Percentiles rank a stretch among this genome's conserved stretches.
phyloP scores from a whole-genome alignment of 768 basidiomycete genomes.

The Lentinus brumalis region DNA sequence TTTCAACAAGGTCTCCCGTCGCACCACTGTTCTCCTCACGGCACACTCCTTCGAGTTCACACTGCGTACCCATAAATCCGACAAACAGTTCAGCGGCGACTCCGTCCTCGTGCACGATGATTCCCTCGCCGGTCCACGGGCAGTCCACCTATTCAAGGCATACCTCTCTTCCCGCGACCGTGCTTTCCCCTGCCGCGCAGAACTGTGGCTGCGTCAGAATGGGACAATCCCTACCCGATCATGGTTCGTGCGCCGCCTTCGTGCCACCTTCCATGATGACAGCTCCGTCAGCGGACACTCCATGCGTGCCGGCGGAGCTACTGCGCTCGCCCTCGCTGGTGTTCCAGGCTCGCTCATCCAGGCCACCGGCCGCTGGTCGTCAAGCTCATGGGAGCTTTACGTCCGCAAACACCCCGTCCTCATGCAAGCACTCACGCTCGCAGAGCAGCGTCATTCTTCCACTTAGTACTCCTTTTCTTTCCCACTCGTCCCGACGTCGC shows the following conservation, averaged over 20 bases:
- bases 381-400: slow-evolving; percentile 35
- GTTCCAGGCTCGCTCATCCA: slow-evolving; percentile 36
- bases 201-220: slow-evolving; percentile 36
- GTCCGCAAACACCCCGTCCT: slow-evolving; percentile 32
- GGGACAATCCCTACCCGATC: slow-evolving; percentile 35
- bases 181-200: slow-evolving; percentile 28
- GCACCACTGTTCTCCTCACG: slow-evolving; percentile 11
- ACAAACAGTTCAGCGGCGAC: slow-evolving; percentile 29
- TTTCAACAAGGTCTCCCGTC: slow-evolving; percentile 24
- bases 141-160: neutral
- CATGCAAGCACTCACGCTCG: slow-evolving; percentile 27
- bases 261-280: slow-evolving; percentile 24
- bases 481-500: no score
- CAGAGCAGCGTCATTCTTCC: neutral
- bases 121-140: neutral
- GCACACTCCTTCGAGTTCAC: slow-evolving; percentile 17
- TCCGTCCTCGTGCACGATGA: slow-evolving; percentile 5
- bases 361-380: slow-evolving; percentile 42
- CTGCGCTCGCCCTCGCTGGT: slow-evolving; percentile 36
- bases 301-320: slow-evolving; percentile 45
- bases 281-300: slow-evolving; percentile 39
- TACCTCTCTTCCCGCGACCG: slow-evolving; percentile 32
- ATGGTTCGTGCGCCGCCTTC: slow-evolving; percentile 38
- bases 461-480: no score
- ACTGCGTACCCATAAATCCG: slow-evolving; percentile 43